phyloP scores from a whole-genome alignment of 2,329 filamentous ascomycete species.

The Diaporthe eres region DNA sequence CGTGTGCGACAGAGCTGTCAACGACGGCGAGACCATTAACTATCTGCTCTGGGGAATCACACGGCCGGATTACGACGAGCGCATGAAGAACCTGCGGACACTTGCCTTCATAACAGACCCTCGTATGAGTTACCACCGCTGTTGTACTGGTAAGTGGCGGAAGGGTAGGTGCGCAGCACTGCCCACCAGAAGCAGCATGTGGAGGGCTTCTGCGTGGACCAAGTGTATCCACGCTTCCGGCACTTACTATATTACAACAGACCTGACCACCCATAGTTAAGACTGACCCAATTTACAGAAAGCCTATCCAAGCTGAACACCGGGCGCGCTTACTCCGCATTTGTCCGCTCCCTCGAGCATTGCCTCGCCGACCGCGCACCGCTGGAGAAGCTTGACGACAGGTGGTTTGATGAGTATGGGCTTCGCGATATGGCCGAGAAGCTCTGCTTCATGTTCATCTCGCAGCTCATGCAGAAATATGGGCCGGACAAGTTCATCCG shows the following conservation, averaged over 20 bases:
- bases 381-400: conserved; percentile 66
- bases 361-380: conserved; percentile 63
- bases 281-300: conserved; percentile 48
- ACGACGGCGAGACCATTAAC: conserved; percentile 68
- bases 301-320: conserved; percentile 64
- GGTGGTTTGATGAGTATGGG: conserved; percentile 73
- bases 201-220: conserved; percentile 3
- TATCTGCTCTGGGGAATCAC: conserved; percentile 71
- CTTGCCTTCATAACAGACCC: conserved; percentile 69
- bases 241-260: neutral
- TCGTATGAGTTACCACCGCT: conserved; percentile 53
- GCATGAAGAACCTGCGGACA: conserved; percentile 69
- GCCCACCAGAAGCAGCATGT: conserved; percentile 50
- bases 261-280: neutral
- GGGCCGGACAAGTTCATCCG: conserved; percentile 70
- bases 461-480: conserved; percentile 72
- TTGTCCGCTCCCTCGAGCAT: conserved; percentile 73
- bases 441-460: conserved; percentile 70
- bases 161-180: conserved; percentile 45
- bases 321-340: conserved; percentile 65
- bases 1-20: conserved; percentile 68
- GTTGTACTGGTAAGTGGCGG: conserved; percentile 15
- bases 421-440: conserved; percentile 74
- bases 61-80: conserved; percentile 69
- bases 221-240: conserved; percentile 2